A percentile compares a stretch with the other conserved stretches of the same genome.
phyloP scores from a whole-genome alignment of 2,329 filamentous ascomycete genomes.

The Fusarium torulosum region DNA sequence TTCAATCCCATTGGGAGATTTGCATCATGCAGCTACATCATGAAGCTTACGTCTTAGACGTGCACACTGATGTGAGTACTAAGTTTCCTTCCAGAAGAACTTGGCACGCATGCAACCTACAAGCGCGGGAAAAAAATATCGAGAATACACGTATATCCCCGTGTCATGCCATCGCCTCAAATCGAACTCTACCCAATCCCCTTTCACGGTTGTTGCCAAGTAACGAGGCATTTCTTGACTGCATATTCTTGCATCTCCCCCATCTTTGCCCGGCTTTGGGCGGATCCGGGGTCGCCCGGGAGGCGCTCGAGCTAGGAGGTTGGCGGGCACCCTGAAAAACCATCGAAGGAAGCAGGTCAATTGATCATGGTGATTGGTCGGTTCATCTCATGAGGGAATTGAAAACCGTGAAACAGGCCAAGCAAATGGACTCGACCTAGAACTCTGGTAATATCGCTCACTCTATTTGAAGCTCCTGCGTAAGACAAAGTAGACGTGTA shows the following conservation, averaged over 20 bases:
- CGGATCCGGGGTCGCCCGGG: conserved; percentile 50
- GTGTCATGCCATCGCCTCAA: conserved; percentile 18
- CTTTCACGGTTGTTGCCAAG: conserved; percentile 33
- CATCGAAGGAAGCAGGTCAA: conserved; percentile 19
- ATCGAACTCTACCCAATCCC: conserved; percentile 25
- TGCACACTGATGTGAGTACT: conserved; percentile 1
- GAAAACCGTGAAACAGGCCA: conserved; percentile 34
- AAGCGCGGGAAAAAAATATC: conserved; percentile 9
- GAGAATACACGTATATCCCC: conserved; percentile 1
- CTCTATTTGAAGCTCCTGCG: conserved; percentile 6
- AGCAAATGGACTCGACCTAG: conserved; percentile 37
- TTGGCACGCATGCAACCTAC: conserved; percentile 7
- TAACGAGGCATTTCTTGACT: conserved; percentile 50
- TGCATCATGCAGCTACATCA: conserved; percentile 38
- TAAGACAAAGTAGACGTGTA: background rate
- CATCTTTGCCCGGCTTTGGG: conserved; percentile 44
- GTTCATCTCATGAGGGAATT: conserved; percentile 43
- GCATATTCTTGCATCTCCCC: conserved; percentile 41
- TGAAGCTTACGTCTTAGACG: conserved; percentile 28
- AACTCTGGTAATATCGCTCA: conserved; percentile 40
- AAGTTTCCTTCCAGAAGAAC: conserved; percentile 29
- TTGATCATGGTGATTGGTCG: conserved; percentile 39
- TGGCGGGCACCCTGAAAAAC: conserved; percentile 28
- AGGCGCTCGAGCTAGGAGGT: conserved; percentile 43
- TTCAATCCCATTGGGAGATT: conserved; percentile 34